A percentile compares a stretch with the other conserved stretches of the same genome.
These are phyloP conservation scores for Urostyla sp. DNA, from an alignment of 73 alveolate genomes.

Conservation along the genomic window DNA sequence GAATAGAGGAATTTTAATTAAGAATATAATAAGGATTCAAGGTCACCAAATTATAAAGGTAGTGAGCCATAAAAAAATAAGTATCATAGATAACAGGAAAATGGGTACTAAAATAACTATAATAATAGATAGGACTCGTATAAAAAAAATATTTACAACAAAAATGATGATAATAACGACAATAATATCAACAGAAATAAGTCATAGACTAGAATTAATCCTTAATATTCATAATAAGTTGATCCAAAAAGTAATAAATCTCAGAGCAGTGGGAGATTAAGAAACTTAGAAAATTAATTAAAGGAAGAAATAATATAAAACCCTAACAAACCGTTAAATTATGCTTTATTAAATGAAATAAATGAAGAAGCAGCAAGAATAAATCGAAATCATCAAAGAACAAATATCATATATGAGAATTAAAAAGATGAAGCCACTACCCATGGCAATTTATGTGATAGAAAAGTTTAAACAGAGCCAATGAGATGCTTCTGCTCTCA, in stretches of 20 bases:
- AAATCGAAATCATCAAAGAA: neutral
- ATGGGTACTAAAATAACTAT: neutral
- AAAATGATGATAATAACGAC: neutral
- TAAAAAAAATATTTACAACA: neutral
- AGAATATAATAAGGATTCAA: neutral
- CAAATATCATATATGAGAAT: neutral
- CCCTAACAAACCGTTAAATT: constrained; percentile 26
- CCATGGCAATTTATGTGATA: constrained; percentile 12
- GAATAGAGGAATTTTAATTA: neutral
- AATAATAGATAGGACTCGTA: neutral
- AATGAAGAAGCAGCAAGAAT: constrained; percentile 42
- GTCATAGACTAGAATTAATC: neutral
- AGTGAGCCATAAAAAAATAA: too few relatives aligned
- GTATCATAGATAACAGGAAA: neutral
- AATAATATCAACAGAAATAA: neutral
- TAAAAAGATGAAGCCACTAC: neutral
- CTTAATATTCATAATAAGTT: neutral
- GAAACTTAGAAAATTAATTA: constrained; percentile 21
- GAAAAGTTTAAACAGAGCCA: constrained; percentile 37
- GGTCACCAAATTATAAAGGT: neutral
- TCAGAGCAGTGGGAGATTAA: neutral
- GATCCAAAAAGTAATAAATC: neutral
- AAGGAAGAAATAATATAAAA: constrained; percentile 2
- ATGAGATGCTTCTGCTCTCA: neutral
- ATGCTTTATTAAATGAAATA: neutral